Evolutionary conservation across 306 rosid genomes (phyloP), one percentile per base, ranked within the genome.

Genomic region (Benincasa hispida): DNA sequence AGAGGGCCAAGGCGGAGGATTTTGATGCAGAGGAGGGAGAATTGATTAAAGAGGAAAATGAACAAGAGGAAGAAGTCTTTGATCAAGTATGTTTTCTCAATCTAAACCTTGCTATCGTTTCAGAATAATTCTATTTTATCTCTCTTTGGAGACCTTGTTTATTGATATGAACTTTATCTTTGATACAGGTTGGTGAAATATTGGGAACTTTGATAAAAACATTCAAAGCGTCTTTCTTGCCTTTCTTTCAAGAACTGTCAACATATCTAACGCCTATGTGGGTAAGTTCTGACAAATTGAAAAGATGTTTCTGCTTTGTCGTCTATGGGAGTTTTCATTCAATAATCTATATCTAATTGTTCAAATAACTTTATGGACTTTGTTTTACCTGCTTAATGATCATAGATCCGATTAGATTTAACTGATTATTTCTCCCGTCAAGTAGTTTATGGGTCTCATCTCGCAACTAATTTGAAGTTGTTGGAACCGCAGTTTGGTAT

Each of bases 181-280:
- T 73, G 48, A 81, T 77, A 79, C 88, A 95, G 99, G 96, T 95
- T 63, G 99, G 99, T 72, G 99, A 95, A 81, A 89, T 91, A 66
- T 87, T 95, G 91, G 99, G 99, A 82, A 92, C 97, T 76, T 79
- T 95, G 90, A 95, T 95, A 78, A 92, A 95, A 84, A 95, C 98
- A 54, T 95, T 95, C 85, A 92, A 91, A 87, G 92, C 90, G 58
- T 86, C 97, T 81, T 95, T 95, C 93, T 88, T 95, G 75, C 98
- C 92, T 17, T 90, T 95, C 87, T 95, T 95, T 76, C 96, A 95
- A 32, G 93, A 87, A 80, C 86, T 95, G 74, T 87, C 99, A 45
- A 87, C 99, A 18, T 95, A 95, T 91, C 70, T 95, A 80, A 95
- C 98, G 25, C 99, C 99, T 86, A 95, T 95, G 99, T 95, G 99